phyloP scores from a whole-genome alignment of 2,329 filamentous ascomycete genomes.

The Aureobasidium namibiae region DNA sequence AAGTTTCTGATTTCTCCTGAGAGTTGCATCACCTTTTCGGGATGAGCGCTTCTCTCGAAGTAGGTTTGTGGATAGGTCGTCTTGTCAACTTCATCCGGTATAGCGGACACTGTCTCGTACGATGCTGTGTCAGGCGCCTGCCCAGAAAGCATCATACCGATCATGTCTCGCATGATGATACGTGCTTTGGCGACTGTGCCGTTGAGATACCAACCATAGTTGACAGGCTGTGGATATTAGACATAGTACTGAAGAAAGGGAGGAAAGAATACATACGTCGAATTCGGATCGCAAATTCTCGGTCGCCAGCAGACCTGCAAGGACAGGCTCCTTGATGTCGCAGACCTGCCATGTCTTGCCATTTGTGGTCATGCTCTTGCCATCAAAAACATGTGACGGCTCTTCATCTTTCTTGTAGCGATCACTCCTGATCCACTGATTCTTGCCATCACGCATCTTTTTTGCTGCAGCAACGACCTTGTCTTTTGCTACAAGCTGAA shows the following conservation, averaged over 20 bases:
- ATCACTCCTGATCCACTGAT: constrained; percentile 14
- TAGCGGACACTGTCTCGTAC: not conserved
- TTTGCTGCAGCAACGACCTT: constrained; percentile 2
- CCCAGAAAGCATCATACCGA: constrained; percentile 40
- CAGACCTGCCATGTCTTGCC: constrained; percentile 93
- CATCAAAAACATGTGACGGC: constrained; percentile 71
- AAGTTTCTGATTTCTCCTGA: constrained; percentile 8
- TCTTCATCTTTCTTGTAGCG: constrained; percentile 12
- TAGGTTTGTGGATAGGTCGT: not conserved
- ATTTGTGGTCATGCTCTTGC: constrained; percentile 63
- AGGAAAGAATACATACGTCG: constrained; percentile 51
- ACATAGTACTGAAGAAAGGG: constrained; percentile 29
- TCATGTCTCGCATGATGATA: constrained; percentile 80
- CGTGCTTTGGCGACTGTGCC: constrained; percentile 78
- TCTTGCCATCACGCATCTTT: constrained; percentile 11
- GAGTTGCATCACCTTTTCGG: constrained; percentile 8
- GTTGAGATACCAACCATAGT: constrained; percentile 76
- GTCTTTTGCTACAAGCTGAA: constrained; percentile 51
- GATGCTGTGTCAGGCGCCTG: constrained; percentile 23
- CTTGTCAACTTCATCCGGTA: constrained; percentile 6
- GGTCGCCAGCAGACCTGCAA: constrained; percentile 58
- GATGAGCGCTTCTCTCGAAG: not conserved
- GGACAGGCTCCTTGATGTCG: constrained; percentile 75
- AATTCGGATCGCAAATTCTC: constrained; percentile 41
- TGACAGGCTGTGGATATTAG: constrained; percentile 21